Percentiles rank a stretch among this genome's conserved stretches.
Conservation (phyloP, 768 basidiomycete species). For the Calocybe cyanea region DNA sequence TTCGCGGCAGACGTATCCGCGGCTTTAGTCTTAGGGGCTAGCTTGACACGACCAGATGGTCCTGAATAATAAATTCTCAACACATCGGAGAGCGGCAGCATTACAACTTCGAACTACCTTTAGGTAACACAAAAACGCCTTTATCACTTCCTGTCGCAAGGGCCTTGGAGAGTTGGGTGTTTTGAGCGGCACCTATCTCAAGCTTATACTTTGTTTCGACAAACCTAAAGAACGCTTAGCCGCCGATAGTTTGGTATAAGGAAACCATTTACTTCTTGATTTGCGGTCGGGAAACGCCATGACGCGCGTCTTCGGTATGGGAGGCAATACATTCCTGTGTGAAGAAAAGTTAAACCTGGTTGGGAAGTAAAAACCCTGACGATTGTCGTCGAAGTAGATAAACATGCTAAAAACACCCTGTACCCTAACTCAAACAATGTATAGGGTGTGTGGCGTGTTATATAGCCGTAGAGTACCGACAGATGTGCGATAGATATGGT, state of each 20-base stretch:
- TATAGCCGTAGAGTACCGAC: neutral
- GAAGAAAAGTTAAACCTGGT: neutral
- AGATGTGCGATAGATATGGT: neutral
- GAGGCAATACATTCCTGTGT: slow-evolving; percentile 77
- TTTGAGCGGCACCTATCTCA: slow-evolving; percentile 75
- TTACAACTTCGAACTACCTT: slow-evolving; percentile 47
- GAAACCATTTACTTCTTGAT: slow-evolving; percentile 77
- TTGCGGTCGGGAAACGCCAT: slow-evolving; percentile 83
- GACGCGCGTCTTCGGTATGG: slow-evolving; percentile 71
- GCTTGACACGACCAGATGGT: slow-evolving; percentile 71
- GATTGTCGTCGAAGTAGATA: neutral
- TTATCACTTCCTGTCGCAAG: slow-evolving; percentile 81
- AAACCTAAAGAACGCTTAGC: slow-evolving; percentile 46
- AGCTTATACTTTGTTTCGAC: slow-evolving; percentile 83
- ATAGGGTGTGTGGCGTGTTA: neutral
- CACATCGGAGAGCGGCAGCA: neutral
- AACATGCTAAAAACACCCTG: slow-evolving; percentile 15
- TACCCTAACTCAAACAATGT: slow-evolving; percentile 16
- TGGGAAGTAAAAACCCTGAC: no score
- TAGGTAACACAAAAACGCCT: slow-evolving; percentile 81
- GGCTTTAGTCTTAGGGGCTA: slow-evolving; percentile 49
- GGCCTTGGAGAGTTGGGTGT: slow-evolving; percentile 74
- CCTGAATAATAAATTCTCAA: slow-evolving; percentile 30
- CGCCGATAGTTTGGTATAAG: slow-evolving; percentile 4
- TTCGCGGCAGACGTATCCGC: slow-evolving; percentile 35